These are phyloP conservation scores for Suillus placidus DNA, from an alignment of 768 basidiomycete genomes.

Conservation along the genomic window DNA sequence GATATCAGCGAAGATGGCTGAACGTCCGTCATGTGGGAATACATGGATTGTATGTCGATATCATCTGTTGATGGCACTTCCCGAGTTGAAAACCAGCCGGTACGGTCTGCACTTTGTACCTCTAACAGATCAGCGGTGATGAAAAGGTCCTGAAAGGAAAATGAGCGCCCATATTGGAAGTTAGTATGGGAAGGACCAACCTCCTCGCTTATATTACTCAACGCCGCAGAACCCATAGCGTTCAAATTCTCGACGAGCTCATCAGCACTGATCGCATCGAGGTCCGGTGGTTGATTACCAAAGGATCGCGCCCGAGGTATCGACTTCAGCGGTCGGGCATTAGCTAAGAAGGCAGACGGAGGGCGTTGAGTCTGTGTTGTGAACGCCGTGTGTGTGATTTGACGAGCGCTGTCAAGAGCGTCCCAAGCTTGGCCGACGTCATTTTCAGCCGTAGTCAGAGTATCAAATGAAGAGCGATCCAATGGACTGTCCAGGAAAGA, in stretches of 20 bases:
- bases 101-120: slow-evolving; percentile 76
- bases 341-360: slow-evolving; percentile 33
- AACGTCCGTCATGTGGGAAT: slow-evolving; percentile 70
- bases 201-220: slow-evolving; percentile 79
- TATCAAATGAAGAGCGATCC: slow-evolving; percentile 54
- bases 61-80: slow-evolving; percentile 60
- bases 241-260: slow-evolving; percentile 80
- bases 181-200: slow-evolving; percentile 38
- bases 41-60: slow-evolving; percentile 80
- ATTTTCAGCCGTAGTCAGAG: slow-evolving; percentile 37
- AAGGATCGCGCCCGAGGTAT: slow-evolving; percentile 23
- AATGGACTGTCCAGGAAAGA: slow-evolving; percentile 59
- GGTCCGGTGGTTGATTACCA: slow-evolving; percentile 54
- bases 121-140: slow-evolving; percentile 78
- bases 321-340: slow-evolving; percentile 22
- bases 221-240: slow-evolving; percentile 72
- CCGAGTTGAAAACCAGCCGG: slow-evolving; percentile 70
- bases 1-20: slow-evolving; percentile 74
- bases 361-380: slow-evolving; percentile 65
- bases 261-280: slow-evolving; percentile 65
- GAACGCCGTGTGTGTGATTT: slow-evolving; percentile 49
- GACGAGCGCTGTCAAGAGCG: slow-evolving; percentile 45
- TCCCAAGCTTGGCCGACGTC: slow-evolving; percentile 52
- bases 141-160: slow-evolving; percentile 64
- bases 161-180: slow-evolving; percentile 10